Percentiles rank a stretch among this genome's conserved stretches.
These are phyloP conservation scores for Lichtheimia ramosa DNA, from an alignment of 371 early-diverging fungal species.

Conservation along the genomic window DNA sequence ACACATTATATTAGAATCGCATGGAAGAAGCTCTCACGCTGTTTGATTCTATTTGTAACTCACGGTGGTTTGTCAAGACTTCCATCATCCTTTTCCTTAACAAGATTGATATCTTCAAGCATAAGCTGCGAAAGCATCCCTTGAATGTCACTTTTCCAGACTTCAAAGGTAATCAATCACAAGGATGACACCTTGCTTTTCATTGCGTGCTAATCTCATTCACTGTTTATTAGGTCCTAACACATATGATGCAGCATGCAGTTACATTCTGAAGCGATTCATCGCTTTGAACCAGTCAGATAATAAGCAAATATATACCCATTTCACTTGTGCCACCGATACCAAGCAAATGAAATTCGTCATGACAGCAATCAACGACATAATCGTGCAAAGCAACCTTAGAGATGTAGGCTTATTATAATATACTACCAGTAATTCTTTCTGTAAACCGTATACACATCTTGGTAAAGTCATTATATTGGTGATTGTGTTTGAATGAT, in stretches of 20 bases:
- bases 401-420: slow-evolving; percentile 67
- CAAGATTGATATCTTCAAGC: slow-evolving; percentile 94
- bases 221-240: too few species aligned
- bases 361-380: slow-evolving; percentile 78
- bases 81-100: slow-evolving; percentile 96
- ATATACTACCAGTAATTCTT: neutral
- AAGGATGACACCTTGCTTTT: too few species aligned
- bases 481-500: too few species aligned
- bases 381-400: slow-evolving; percentile 65
- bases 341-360: slow-evolving; percentile 76
- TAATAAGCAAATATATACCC: slow-evolving; percentile 51
- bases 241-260: slow-evolving; percentile 57
- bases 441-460: too few species aligned
- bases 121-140: slow-evolving; percentile 82
- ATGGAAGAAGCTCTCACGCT: slow-evolving; percentile 97
- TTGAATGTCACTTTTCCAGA: slow-evolving; percentile 77
- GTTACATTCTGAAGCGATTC: slow-evolving; percentile 45
- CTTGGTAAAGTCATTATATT: too few species aligned
- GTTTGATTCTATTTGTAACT: slow-evolving; percentile 96
- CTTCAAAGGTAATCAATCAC: slow-evolving; percentile 29
- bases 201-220: too few species aligned
- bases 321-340: slow-evolving; percentile 66
- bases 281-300: slow-evolving; percentile 41
- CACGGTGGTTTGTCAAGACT: slow-evolving; percentile 92
- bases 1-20: slow-evolving; percentile 66